Evolutionary conservation across 495 filamentous ascomycete species (phyloP).

Genomic region (Melanomma pulvis-pyrius): DNA sequence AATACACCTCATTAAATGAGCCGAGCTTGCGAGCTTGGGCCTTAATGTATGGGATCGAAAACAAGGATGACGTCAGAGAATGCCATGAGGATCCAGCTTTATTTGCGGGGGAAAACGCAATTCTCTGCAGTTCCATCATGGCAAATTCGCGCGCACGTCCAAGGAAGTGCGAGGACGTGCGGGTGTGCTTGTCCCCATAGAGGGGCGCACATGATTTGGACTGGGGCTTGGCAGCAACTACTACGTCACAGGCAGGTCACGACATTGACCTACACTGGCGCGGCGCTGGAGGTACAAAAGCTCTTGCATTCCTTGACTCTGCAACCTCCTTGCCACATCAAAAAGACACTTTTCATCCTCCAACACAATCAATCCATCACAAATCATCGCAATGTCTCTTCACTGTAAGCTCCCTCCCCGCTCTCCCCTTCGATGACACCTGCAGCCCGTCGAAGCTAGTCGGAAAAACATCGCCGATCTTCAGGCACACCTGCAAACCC

Average conservation of each 20-base stretch:
- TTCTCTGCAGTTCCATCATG: slow-evolving; percentile 1
- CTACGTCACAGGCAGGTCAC: slow-evolving; percentile 19
- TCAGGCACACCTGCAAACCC: slow-evolving; percentile 5
- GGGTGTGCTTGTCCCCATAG: slow-evolving; percentile 7
- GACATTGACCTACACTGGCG: neutral
- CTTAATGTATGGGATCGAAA: neutral
- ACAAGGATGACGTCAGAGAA: slow-evolving; percentile 1
- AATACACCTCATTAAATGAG: neutral
- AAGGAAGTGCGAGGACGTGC: neutral
- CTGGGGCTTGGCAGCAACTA: slow-evolving; percentile 8
- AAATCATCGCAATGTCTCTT: slow-evolving; percentile 58
- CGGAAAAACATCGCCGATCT: neutral
- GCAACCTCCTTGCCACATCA: slow-evolving; percentile 10
- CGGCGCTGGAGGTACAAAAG: slow-evolving; percentile 28
- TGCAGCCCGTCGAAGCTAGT: neutral
- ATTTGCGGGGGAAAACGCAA: neutral
- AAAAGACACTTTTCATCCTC: slow-evolving; percentile 1
- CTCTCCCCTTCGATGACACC: neutral
- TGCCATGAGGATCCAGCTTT: neutral
- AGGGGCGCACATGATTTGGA: slow-evolving; percentile 12
- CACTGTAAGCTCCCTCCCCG: slow-evolving; percentile 57
- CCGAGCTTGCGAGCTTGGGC: neutral
- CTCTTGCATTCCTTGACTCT: slow-evolving; percentile 16
- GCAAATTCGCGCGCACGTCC: neutral
- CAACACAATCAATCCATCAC: slow-evolving; percentile 9